Conservation (phyloP, 306 rosid genomes). For the Cucurbita moschata region DNA sequence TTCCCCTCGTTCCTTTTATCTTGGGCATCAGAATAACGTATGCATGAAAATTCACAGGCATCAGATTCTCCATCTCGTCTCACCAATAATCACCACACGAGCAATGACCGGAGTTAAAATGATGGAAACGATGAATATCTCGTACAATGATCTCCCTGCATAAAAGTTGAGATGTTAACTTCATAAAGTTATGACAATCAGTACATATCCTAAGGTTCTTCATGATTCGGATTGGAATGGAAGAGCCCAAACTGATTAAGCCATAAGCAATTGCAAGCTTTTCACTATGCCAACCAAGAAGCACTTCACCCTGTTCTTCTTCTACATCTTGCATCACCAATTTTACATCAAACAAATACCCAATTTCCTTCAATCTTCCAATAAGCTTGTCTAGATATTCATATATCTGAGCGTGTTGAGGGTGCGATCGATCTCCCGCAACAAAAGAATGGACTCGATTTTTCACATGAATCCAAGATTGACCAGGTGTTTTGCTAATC, state of each 20-base stretch:
- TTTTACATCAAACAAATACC: slow-evolving; percentile 38
- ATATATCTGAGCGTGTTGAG: slow-evolving; percentile 31
- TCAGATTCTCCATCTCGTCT: not conserved
- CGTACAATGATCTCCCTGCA: slow-evolving; percentile 48
- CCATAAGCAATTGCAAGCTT: slow-evolving; percentile 53
- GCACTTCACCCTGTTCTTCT: slow-evolving; percentile 62
- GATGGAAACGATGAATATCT: slow-evolving; percentile 62
- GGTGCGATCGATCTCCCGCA: slow-evolving; percentile 50
- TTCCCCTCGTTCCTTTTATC: too few species aligned
- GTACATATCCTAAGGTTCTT: slow-evolving; percentile 57
- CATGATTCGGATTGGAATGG: slow-evolving; percentile 50
- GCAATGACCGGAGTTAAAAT: slow-evolving; percentile 47
- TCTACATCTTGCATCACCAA: slow-evolving; percentile 61
- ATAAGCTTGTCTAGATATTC: slow-evolving; percentile 36
- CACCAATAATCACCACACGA: slow-evolving; percentile 78
- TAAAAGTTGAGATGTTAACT: slow-evolving; percentile 53
- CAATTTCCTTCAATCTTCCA: slow-evolving; percentile 60
- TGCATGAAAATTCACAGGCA: not conserved
- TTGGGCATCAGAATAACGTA: not conserved
- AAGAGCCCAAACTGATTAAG: slow-evolving; percentile 27
- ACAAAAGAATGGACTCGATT: slow-evolving; percentile 47
- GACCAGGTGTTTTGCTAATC: slow-evolving; percentile 59
- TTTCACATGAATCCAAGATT: slow-evolving; percentile 70
- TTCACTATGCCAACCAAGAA: slow-evolving; percentile 63
- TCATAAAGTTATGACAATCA: slow-evolving; percentile 63